phyloP scores from a whole-genome alignment of 768 basidiomycete species.

The Termitomyces bulborhizus region DNA sequence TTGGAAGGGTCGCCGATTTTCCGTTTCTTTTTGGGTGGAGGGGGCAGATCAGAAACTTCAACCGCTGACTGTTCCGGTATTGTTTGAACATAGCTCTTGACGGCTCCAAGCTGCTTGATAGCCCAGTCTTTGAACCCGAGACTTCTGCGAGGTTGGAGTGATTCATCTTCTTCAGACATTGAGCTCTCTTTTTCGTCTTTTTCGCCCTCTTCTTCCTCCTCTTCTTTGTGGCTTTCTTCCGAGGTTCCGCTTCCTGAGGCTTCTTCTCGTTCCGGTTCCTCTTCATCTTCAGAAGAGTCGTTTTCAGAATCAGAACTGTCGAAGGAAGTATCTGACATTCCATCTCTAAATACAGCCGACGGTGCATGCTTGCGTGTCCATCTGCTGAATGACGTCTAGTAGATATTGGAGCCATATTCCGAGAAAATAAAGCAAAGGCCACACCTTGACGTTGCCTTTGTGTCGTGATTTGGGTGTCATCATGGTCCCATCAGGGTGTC shows the following conservation, averaged over 20 bases:
- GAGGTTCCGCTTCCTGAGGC: slow-evolving; percentile 5
- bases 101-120: slow-evolving; percentile 58
- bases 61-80: slow-evolving; percentile 12
- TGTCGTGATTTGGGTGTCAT: slow-evolving; percentile 43
- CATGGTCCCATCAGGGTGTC: slow-evolving; percentile 58
- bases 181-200: slow-evolving; percentile 13
- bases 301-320: slow-evolving; percentile 78
- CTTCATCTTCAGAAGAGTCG: slow-evolving; percentile 31
- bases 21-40: slow-evolving; percentile 40
- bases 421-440: slow-evolving; percentile 13
- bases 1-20: slow-evolving; percentile 28
- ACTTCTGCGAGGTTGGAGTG: slow-evolving; percentile 28
- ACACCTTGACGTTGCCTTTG: slow-evolving; percentile 39
- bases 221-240: neutral
- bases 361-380: slow-evolving; percentile 38
- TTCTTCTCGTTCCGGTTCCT: slow-evolving; percentile 9
- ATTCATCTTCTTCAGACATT: slow-evolving; percentile 17
- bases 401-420: neutral
- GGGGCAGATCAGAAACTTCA: slow-evolving; percentile 16
- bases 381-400: slow-evolving; percentile 36
- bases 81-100: slow-evolving; percentile 30
- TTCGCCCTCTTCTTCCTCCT: slow-evolving; percentile 18
- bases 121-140: slow-evolving; percentile 89
- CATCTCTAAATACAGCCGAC: slow-evolving; percentile 18
- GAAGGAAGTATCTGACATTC: slow-evolving; percentile 60